Evolutionary conservation across 805 yeast genomes (phyloP).

Genomic region (Saccharomyces mikatae): DNA sequence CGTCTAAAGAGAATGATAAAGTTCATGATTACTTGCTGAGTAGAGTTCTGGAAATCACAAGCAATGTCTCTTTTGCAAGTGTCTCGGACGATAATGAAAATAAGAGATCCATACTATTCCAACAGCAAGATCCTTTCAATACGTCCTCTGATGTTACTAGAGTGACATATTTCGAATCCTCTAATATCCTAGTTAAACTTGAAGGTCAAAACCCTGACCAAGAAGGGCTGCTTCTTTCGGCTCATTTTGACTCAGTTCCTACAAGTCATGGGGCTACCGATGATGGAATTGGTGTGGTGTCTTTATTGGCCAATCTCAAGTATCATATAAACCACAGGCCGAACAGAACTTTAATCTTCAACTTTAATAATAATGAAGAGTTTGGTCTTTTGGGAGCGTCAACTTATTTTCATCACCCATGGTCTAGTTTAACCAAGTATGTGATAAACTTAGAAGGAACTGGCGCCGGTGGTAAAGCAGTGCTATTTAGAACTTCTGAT

Average conservation of each 20-base stretch:
- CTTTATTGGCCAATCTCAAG: slow-evolving; percentile 63
- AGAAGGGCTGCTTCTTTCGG: slow-evolving; percentile 67
- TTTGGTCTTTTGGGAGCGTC: slow-evolving; percentile 79
- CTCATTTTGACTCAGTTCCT: slow-evolving; percentile 88
- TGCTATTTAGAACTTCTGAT: slow-evolving; percentile 78
- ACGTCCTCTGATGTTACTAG: slow-evolving; percentile 34
- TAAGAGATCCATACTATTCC: slow-evolving; percentile 39
- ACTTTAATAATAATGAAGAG: slow-evolving; percentile 86
- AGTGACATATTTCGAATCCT: slow-evolving; percentile 71
- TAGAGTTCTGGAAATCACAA: slow-evolving; percentile 35
- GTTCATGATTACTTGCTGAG: slow-evolving; percentile 59
- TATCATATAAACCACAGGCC: slow-evolving; percentile 47
- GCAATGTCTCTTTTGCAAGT: slow-evolving; percentile 19
- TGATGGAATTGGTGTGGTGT: slow-evolving; percentile 83
- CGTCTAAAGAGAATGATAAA: slow-evolving; percentile 64
- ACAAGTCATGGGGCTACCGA: slow-evolving; percentile 84
- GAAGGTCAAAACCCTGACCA: slow-evolving; percentile 51
- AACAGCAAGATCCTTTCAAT: slow-evolving; percentile 44
- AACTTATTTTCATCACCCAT: slow-evolving; percentile 62
- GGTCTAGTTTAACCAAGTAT: slow-evolving; percentile 53
- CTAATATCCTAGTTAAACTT: slow-evolving; percentile 69
- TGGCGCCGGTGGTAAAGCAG: slow-evolving; percentile 82
- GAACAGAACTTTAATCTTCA: slow-evolving; percentile 63
- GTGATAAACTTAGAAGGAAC: slow-evolving; percentile 87
- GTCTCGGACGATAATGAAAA: slow-evolving; percentile 33